Evolutionary conservation across 2,329 filamentous ascomycete species (phyloP).

Genomic region (Talaromyces sp.): DNA sequence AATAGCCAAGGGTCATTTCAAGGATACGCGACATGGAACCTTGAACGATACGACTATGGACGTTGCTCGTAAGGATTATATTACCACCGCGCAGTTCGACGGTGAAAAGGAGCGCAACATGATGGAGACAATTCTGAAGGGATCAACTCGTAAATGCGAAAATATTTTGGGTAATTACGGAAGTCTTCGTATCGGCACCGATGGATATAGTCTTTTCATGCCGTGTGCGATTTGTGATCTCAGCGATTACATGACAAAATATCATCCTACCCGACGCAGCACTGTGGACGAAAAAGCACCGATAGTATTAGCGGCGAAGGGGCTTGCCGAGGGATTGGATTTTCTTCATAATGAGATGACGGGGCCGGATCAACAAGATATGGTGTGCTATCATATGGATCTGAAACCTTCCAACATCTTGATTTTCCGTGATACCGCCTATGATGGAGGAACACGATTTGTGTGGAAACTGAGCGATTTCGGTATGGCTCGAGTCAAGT

Average conservation of each 20-base stretch:
- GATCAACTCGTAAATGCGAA: constrained; percentile 27
- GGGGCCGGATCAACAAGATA: constrained; percentile 25
- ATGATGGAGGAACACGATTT: constrained; percentile 21
- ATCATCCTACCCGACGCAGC: constrained; percentile 20
- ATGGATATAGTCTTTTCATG: constrained; percentile 43
- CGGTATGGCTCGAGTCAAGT: constrained; percentile 40
- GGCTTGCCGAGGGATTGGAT: constrained; percentile 35
- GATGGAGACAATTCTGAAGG: constrained; percentile 35
- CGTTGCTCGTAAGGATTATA: constrained; percentile 41
- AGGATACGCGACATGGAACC: constrained; percentile 20
- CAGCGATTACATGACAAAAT: constrained; percentile 34
- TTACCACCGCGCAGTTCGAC: constrained; percentile 22
- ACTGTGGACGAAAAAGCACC: constrained; percentile 24
- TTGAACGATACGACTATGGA: constrained; percentile 17
- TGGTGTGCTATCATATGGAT: constrained; percentile 44
- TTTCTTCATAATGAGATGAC: constrained; percentile 40
- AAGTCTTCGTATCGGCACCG: constrained; percentile 31
- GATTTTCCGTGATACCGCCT: constrained; percentile 21
- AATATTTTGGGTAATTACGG: constrained; percentile 40
- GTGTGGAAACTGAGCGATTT: constrained; percentile 46
- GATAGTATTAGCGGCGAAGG: constrained; percentile 29
- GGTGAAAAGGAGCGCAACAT: constrained; percentile 32
- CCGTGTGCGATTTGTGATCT: constrained; percentile 40
- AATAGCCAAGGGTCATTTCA: constrained; percentile 37
- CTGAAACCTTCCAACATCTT: constrained; percentile 41